These are phyloP conservation scores for Cubamyces lactineus DNA, from an alignment of 768 basidiomycete species.

Conservation along the genomic window DNA sequence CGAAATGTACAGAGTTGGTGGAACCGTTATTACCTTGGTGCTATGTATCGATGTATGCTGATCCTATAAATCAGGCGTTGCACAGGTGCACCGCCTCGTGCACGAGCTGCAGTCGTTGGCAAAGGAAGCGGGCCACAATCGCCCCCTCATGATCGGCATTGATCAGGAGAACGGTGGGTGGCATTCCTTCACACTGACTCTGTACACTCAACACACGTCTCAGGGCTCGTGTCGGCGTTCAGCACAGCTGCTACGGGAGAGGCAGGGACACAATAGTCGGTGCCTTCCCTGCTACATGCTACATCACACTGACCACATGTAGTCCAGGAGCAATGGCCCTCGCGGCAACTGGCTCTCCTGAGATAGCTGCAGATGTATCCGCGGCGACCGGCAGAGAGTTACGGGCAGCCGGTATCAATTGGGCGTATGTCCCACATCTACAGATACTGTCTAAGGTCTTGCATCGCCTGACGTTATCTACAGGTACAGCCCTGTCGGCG, in stretches of 20 bases:
- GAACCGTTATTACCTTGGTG: background rate
- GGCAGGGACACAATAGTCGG: constrained; percentile 72
- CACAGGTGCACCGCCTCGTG: constrained; percentile 53
- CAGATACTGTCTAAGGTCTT: too few relatives aligned
- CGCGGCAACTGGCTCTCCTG: constrained; percentile 53
- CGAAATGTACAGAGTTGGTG: constrained; percentile 58
- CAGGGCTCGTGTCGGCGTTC: constrained; percentile 74
- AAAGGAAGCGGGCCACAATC: constrained; percentile 55
- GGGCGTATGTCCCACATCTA: constrained; percentile 48
- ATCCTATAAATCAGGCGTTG: constrained; percentile 42
- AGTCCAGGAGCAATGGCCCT: constrained; percentile 80
- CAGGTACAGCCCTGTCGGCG: constrained; percentile 61
- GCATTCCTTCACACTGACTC: background rate
- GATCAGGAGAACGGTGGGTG: constrained; percentile 74
- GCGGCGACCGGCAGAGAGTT: constrained; percentile 60
- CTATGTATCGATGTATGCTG: background rate
- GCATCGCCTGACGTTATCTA: background rate
- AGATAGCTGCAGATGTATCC: constrained; percentile 49
- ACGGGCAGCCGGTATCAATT: constrained; percentile 65
- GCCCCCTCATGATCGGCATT: constrained; percentile 66
- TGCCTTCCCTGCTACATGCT: constrained; percentile 3
- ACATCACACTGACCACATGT: background rate
- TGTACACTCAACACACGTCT: background rate
- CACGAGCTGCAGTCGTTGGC: constrained; percentile 57
- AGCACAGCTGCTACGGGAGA: constrained; percentile 50